phyloP scores from a whole-genome alignment of 2,329 filamentous ascomycete species.

The Penicillium sp. region DNA sequence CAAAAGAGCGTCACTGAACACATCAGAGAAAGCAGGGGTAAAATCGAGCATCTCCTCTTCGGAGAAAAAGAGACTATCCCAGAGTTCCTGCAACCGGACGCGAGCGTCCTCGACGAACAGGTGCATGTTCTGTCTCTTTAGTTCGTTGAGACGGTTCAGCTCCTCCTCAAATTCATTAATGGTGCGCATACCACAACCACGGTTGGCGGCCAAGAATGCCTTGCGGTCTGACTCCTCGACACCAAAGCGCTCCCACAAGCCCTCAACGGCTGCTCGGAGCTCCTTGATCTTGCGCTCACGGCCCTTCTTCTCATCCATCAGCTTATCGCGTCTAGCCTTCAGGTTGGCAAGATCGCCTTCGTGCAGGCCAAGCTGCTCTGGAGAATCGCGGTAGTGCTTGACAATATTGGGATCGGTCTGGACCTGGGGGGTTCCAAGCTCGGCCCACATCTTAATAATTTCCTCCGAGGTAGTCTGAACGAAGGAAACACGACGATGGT shows the following conservation, averaged over 20 bases:
- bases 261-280: constrained; percentile 74
- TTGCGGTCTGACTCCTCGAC: constrained; percentile 81
- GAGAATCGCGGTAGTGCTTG: constrained; percentile 83
- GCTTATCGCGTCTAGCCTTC: constrained; percentile 72
- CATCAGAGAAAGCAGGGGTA: constrained; percentile 93
- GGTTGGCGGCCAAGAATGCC: constrained; percentile 80
- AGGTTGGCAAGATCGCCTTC: constrained; percentile 78
- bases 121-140: constrained; percentile 93
- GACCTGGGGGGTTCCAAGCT: constrained; percentile 88
- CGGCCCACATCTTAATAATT: constrained; percentile 92
- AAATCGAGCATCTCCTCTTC: constrained; percentile 99
- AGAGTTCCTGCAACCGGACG: constrained; percentile 86
- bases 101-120: constrained; percentile 94
- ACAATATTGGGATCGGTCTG: constrained; percentile 88
- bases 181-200: constrained; percentile 84
- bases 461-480: constrained; percentile 77
- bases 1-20: constrained; percentile 92
- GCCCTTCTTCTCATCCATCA: constrained; percentile 82
- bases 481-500: constrained; percentile 74
- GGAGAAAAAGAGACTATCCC: constrained; percentile 91
- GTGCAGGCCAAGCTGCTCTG: constrained; percentile 91
- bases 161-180: constrained; percentile 98
- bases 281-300: constrained; percentile 78
- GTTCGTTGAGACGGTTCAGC: constrained; percentile 77
- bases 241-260: constrained; percentile 83